Evolutionary conservation across 108 stramenopile species (phyloP).

Genomic region (Discostella pseudostelligera): DNA sequence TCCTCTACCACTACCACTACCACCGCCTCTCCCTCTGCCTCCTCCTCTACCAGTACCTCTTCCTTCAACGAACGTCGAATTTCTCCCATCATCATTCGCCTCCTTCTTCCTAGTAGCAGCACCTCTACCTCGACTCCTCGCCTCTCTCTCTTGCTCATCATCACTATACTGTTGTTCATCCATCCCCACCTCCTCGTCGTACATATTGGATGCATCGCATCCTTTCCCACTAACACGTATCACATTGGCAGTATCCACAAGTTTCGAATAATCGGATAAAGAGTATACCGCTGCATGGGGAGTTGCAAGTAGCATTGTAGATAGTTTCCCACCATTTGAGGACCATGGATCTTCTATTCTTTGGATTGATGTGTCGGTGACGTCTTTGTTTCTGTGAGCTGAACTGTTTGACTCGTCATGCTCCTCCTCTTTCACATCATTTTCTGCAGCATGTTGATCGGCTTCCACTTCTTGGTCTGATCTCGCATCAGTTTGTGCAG

Average conservation of each 20-base stretch:
- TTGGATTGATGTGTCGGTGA: background rate
- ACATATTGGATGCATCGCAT: conserved; percentile 84
- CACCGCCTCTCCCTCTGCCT: background rate
- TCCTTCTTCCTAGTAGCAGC: background rate
- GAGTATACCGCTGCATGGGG: conserved; percentile 56
- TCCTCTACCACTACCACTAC: conserved; percentile 7
- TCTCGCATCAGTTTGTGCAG: background rate
- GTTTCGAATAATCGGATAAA: conserved; percentile 55
- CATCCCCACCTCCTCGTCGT: conserved; percentile 76
- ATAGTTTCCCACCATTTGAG: conserved; percentile 49
- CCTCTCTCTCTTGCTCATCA: conserved; percentile 77
- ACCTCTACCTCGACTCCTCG: conserved; percentile 51
- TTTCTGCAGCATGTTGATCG: background rate
- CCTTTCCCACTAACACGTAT: conserved; percentile 69
- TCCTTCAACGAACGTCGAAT: conserved; percentile 9
- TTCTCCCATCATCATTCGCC: conserved; percentile 7
- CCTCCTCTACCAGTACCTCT: conserved; percentile 17
- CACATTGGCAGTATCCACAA: conserved; percentile 63
- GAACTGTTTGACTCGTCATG: no score
- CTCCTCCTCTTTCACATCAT: background rate
- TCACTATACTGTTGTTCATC: conserved; percentile 74
- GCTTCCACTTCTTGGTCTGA: background rate
- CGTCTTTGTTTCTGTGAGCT: conserved; percentile 1
- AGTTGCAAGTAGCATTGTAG: conserved; percentile 39
- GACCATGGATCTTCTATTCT: conserved; percentile 67